phyloP scores from a whole-genome alignment of 2,329 filamentous ascomycete species.

The Clarireedia monteithiana region DNA sequence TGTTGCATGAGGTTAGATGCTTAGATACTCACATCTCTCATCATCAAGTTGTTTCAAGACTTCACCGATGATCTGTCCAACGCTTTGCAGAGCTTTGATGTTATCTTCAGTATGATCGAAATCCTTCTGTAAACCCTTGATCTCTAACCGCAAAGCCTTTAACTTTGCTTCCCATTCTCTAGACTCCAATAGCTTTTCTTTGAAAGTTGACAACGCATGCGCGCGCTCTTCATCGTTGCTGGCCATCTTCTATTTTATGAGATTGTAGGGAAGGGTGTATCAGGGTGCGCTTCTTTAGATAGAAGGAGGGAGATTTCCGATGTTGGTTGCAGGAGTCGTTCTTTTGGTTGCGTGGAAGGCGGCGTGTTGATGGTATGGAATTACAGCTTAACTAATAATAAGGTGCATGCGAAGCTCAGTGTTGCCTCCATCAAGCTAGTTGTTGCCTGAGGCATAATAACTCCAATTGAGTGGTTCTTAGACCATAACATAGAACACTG shows the following conservation, averaged over 20 bases:
- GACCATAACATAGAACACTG: neutral
- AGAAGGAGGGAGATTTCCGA: neutral
- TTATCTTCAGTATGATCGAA: constrained; percentile 98
- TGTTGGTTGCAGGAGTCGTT: neutral
- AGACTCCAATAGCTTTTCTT: constrained; percentile 80
- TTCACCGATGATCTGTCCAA: constrained; percentile 98
- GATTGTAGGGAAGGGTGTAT: neutral
- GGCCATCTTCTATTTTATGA: constrained; percentile 2
- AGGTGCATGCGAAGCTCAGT: constrained; percentile 10
- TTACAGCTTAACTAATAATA: neutral
- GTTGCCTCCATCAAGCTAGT: constrained; percentile 1
- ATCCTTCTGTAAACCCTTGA: constrained; percentile 90
- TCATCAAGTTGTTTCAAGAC: constrained; percentile 98
- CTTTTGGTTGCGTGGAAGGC: constrained; percentile 3
- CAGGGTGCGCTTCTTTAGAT: neutral
- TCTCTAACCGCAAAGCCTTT: constrained; percentile 86
- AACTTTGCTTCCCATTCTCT: constrained; percentile 98
- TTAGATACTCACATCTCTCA: constrained; percentile 72
- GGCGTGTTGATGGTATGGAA: constrained; percentile 4
- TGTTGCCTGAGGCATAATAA: neutral
- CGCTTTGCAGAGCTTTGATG: constrained; percentile 98
- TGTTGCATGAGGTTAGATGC: neutral
- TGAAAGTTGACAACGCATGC: constrained; percentile 70
- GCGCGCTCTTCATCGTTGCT: constrained; percentile 45
- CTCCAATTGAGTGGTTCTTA: too few species aligned